A percentile compares a stretch with the other conserved stretches of the same genome.
phyloP scores from a whole-genome alignment of 2,329 filamentous ascomycete genomes.

The Fusarium agapanthi region DNA sequence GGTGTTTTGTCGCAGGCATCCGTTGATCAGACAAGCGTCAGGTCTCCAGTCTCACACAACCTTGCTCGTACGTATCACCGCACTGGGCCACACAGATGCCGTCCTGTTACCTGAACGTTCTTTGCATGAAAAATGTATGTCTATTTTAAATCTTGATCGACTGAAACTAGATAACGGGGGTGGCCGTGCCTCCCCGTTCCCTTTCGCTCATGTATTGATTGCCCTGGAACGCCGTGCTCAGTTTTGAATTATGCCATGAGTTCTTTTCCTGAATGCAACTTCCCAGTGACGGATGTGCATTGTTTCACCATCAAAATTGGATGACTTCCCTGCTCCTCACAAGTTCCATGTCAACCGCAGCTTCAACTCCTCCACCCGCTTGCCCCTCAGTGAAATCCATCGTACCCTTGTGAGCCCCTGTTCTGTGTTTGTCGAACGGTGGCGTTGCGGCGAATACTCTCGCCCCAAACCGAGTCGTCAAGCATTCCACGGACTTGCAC shows the following conservation, averaged over 20 bases:
- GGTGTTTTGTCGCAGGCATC: constrained; percentile 22
- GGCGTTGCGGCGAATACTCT: constrained; percentile 89
- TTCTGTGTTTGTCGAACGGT: constrained; percentile 64
- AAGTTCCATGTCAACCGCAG: background rate
- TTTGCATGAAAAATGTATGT: constrained; percentile 17
- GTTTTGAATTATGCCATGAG: constrained; percentile 19
- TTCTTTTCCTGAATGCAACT: background rate
- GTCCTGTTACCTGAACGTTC: background rate
- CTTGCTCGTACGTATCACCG: background rate
- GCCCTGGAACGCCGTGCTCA: constrained; percentile 36
- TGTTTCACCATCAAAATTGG: constrained; percentile 15
- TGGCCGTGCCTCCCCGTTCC: constrained; percentile 1
- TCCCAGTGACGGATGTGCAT: constrained; percentile 11
- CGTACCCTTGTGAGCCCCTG: constrained; percentile 46
- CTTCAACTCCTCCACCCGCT: constrained; percentile 30
- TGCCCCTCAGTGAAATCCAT: constrained; percentile 38
- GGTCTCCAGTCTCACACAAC: constrained; percentile 8
- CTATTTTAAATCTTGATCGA: constrained; percentile 26
- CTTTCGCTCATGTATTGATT: constrained; percentile 11
- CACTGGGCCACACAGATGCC: background rate
- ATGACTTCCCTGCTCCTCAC: background rate
- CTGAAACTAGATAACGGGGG: constrained; percentile 2
- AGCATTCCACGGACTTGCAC: constrained; percentile 84
- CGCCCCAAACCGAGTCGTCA: constrained; percentile 90
- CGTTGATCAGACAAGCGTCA: constrained; percentile 27